Percentiles rank a stretch among this genome's conserved stretches.
Conservation (phyloP, 768 basidiomycete genomes). For the Kockovaella imperatae region DNA sequence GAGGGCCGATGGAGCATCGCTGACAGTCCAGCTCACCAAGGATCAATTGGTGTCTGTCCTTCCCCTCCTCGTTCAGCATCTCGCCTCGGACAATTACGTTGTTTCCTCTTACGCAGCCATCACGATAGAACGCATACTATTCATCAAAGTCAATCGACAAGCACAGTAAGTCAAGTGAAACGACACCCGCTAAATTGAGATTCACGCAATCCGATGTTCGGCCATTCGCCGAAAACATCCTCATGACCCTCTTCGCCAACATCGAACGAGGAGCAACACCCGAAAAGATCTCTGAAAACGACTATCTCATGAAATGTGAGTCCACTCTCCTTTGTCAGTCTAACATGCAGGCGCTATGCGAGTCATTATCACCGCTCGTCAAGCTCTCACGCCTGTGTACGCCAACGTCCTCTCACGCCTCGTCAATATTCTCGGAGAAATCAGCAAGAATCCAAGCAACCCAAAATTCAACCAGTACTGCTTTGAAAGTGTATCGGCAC, state of each 20-base stretch:
- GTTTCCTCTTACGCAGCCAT: conserved; percentile 94
- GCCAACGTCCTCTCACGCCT: conserved; percentile 62
- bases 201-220: conserved; percentile 82
- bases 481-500: conserved; percentile 89
- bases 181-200: conserved; percentile 46
- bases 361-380: conserved; percentile 79
- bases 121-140: conserved; percentile 90
- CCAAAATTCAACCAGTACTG: conserved; percentile 96
- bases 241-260: conserved; percentile 61
- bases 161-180: conserved; percentile 55
- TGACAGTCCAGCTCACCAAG: conserved; percentile 65
- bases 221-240: conserved; percentile 65
- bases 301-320: conserved; percentile 94
- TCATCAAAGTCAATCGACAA: conserved; percentile 70
- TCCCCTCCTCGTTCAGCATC: conserved; percentile 73
- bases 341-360: conserved; percentile 72
- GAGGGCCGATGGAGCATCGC: not conserved
- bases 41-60: conserved; percentile 84
- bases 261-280: conserved; percentile 72
- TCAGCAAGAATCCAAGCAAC: conserved; percentile 93
- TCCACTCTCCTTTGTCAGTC: too few relatives aligned
- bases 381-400: conserved; percentile 62
- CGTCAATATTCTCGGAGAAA: conserved; percentile 72
- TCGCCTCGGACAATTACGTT: conserved; percentile 77
- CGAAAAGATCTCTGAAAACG: conserved; percentile 93